Evolutionary conservation across 176 grass and related monocot species (phyloP).

Genomic region (Puccinellia tenuiflora): DNA sequence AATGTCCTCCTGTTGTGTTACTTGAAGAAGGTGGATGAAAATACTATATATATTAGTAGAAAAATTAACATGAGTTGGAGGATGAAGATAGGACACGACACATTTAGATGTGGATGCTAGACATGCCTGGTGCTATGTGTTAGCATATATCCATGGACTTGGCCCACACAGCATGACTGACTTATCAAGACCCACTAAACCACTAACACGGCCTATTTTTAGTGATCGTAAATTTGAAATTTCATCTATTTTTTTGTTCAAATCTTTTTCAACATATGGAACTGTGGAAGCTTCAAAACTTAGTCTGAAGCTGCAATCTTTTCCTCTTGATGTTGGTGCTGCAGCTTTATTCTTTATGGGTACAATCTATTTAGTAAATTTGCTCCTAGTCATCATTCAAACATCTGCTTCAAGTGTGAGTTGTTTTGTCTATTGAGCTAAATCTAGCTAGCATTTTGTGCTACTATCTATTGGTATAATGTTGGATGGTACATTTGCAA

Average conservation of each 20-base stretch:
- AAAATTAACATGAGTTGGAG: background rate
- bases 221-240: background rate
- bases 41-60: background rate
- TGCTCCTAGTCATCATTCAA: background rate
- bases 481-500: background rate
- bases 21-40: background rate
- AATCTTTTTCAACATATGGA: background rate
- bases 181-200: background rate
- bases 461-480: background rate
- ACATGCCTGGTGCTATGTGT: background rate
- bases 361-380: slow-evolving; percentile 15
- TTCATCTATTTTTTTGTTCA: background rate
- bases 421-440: slow-evolving; percentile 6
- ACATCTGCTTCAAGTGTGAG: background rate
- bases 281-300: background rate
- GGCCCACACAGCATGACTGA: background rate
- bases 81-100: background rate
- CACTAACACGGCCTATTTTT: background rate
- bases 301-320: background rate
- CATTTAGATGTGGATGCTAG: background rate
- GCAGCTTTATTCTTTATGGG: background rate
- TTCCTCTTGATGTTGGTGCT: background rate
- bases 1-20: background rate
- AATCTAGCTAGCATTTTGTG: background rate
- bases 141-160: background rate